Evolutionary conservation across 352 stramenopile species (phyloP).

Genomic region (Halophytophthora polymorphica): DNA sequence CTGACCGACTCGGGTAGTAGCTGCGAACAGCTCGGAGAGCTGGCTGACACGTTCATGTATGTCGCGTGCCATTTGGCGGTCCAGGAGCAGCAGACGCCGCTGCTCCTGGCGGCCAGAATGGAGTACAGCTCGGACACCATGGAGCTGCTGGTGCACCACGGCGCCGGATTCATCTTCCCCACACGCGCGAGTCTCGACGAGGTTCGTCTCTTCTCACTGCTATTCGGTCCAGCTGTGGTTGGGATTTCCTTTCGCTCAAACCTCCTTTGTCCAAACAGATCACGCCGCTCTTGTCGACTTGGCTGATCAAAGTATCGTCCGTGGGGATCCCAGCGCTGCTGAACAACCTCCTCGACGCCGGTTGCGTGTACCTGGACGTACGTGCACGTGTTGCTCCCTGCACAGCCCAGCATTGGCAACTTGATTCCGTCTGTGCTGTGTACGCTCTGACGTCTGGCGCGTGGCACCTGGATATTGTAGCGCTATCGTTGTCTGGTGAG

Average conservation of each 20-base stretch:
- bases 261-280: neutral
- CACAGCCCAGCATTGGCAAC: too few species aligned
- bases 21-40: too few species aligned
- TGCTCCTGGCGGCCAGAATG: neutral
- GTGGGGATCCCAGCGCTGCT: neutral
- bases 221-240: too few species aligned
- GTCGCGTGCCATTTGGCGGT: neutral
- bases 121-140: neutral
- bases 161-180: neutral
- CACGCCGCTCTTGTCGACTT: neutral
- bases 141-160: neutral
- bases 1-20: too few species aligned
- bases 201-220: too few species aligned
- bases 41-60: neutral
- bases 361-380: too few species aligned
- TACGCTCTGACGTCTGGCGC: neutral
- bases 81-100: neutral
- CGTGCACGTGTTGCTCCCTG: too few species aligned
- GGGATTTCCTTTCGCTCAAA: neutral
- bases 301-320: neutral
- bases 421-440: neutral
- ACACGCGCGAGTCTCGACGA: slow-evolving; percentile 1
- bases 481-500: too few species aligned
- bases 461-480: neutral
- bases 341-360: neutral